Percentiles rank a stretch among this genome's conserved stretches.
phyloP scores from a whole-genome alignment of 225 moss, liverwort and hornwort species.

The Pseudoscleropodium purum region DNA sequence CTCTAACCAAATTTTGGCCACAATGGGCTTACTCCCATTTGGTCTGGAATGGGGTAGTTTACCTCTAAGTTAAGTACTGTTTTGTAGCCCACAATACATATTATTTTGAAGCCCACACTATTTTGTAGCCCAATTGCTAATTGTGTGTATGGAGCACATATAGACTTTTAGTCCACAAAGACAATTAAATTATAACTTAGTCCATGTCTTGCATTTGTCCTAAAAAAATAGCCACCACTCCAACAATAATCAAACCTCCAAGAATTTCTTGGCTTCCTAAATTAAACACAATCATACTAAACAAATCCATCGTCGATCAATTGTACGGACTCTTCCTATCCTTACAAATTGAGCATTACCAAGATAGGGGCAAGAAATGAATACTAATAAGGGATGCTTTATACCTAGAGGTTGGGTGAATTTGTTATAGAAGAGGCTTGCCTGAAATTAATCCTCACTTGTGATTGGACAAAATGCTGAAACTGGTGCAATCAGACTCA shows the following conservation, averaged over 20 bases:
- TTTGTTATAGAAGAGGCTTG: too few relatives aligned
- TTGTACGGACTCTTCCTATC: background rate
- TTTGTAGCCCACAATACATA: too few relatives aligned
- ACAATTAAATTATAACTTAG: too few relatives aligned
- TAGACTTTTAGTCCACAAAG: too few relatives aligned
- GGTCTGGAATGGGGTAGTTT: too few relatives aligned
- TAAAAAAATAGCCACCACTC: background rate
- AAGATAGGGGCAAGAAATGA: background rate
- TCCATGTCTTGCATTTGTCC: background rate
- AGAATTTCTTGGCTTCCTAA: background rate
- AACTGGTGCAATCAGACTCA: too few relatives aligned
- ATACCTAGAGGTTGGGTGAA: accelerated
- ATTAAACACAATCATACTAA: background rate
- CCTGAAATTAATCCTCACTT: too few relatives aligned
- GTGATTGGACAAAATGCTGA: too few relatives aligned
- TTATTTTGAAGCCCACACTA: background rate
- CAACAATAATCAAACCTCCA: background rate
- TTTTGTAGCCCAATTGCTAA: background rate
- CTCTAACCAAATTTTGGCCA: too few relatives aligned
- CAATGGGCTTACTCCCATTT: too few relatives aligned
- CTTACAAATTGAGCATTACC: background rate
- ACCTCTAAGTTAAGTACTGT: too few relatives aligned
- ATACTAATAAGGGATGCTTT: background rate
- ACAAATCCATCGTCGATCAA: background rate
- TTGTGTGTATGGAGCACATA: background rate